Evolutionary conservation across 1,139 yeast species (phyloP).

Genomic region (Arxiozyma slooffiae): DNA sequence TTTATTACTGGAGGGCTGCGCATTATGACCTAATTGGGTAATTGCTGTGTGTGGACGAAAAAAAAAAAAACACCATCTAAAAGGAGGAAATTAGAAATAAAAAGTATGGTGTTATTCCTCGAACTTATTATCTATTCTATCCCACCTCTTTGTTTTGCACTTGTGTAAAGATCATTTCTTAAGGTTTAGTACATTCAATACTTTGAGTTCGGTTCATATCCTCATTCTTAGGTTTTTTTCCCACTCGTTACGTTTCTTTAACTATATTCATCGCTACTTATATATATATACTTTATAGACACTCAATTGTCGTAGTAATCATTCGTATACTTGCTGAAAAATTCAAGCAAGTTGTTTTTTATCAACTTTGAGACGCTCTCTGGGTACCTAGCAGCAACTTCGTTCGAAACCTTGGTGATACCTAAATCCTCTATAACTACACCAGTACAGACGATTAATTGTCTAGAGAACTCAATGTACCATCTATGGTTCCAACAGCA

Average conservation of each 20-base stretch:
- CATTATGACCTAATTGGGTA: background rate
- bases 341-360: conserved; percentile 28
- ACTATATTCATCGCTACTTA: background rate
- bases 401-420: conserved; percentile 60
- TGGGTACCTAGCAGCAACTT: conserved; percentile 64
- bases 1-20: background rate
- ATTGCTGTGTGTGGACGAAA: background rate
- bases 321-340: conserved; percentile 23
- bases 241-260: background rate
- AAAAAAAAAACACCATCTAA: too few relatives aligned
- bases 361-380: conserved; percentile 32
- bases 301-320: conserved; percentile 21
- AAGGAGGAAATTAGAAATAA: too few relatives aligned
- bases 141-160: background rate
- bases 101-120: too few relatives aligned
- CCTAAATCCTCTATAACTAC: conserved; percentile 70
- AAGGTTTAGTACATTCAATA: too few relatives aligned
- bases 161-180: too few relatives aligned
- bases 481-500: conserved; percentile 95
- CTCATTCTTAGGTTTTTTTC: background rate
- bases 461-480: conserved; percentile 84
- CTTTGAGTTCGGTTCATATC: background rate
- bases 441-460: conserved; percentile 45
- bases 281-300: background rate
- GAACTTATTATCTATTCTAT: background rate